Evolutionary conservation across 2,329 filamentous ascomycete species (phyloP), one percentile per base, ranked within the genome.

Genomic region (Rhynchosporium secalis): DNA sequence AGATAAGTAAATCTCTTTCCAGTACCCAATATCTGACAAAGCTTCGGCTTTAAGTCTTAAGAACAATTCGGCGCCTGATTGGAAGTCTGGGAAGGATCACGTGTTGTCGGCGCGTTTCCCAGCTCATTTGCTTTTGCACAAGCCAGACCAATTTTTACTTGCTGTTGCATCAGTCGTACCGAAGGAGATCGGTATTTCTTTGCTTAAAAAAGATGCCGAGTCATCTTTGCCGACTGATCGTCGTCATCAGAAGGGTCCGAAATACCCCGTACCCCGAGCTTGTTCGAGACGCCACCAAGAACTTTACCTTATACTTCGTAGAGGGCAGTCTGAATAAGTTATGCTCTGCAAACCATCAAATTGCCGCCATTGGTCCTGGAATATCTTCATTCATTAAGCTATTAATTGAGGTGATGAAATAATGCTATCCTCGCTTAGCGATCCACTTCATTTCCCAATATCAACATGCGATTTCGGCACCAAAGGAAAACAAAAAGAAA

Each of bases 61-160:
- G 41, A 4, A 45, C 40, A 15, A 58, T 62, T 61, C 60, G 60
- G 60, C 43, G 55, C 26, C 48, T 20, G 60, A 43, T 36, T 15
- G 8, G 29, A 28, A 28, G 36, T 55, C 55, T 46, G 56, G 55
- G 10, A 10, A 20, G 26, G 28, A 26, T 58, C 60, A 62, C 60
- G 56, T 58, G 47, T 15, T 15, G 20, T 62, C 60, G 60, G 60
- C 33, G 60, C 3, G 59, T 56, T 62, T 62, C n/a, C 33, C 26
- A 10, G 31, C 29, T 10, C 36, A 13, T 12, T 20, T 47, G 45
- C 20, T 9, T 26, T 26, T 6, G 4, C 12, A 26, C 45, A 47
- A 28, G 7, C n/a, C 12, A 47, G 45, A 2, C 20, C 20, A 20
- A 20, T 20, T 20, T 20, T 28, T 28, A 1, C 45, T 47, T 15